Evolutionary conservation across 2,329 filamentous ascomycete genomes (phyloP), one percentile per base, ranked within the genome.

Genomic region (Lachnellula arida): DNA sequence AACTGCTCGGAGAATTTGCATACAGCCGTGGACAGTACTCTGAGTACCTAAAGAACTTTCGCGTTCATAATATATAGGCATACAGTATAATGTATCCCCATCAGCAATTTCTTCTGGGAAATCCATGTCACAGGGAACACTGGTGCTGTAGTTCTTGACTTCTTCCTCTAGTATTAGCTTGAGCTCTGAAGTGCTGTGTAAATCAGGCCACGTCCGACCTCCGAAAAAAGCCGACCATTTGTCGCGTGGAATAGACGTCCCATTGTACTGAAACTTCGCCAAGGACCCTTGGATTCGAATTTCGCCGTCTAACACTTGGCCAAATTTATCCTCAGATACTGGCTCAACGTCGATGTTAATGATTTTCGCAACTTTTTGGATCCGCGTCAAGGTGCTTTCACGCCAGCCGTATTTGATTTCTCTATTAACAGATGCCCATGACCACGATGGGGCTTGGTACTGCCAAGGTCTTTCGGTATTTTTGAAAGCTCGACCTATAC

Each of bases 401-500:
- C 25, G 43, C 5, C 37, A 43, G 37, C 39, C 49, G 8, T 51
- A 53, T 9, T 34, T 28, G n/a, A 53, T 32, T 32, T 48, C 35
- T 11, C n/a, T 44, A 17, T 58, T 51, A n/a, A 52, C 12, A 8
- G 57, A 56, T 3, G 57, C 49, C 54, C 57, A 59, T 17, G 57
- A 48, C 57, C 54, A 59, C 6, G 57, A 54, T 19, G 54, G 57
- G 6, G 46, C 54, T 54, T 51, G 55, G 8, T 25, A 51, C 5
- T 39, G 9, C 6, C 19, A 44, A 15, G 12, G 12, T 23, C 12
- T 22, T 6, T 17, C 12, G 4, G 4, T 14, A 14, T 32, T 6
- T 22, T n/a, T 22, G 17, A 32, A n/a, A n/a, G 2, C 23, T 17
- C 7, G 22, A 11, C 19, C 32, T 17, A 46, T 12, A 8, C n/a